Evolutionary conservation across 75 land plant genomes (phyloP), one percentile per base, ranked within the genome.

Genomic region (Pinus albicaulis): DNA sequence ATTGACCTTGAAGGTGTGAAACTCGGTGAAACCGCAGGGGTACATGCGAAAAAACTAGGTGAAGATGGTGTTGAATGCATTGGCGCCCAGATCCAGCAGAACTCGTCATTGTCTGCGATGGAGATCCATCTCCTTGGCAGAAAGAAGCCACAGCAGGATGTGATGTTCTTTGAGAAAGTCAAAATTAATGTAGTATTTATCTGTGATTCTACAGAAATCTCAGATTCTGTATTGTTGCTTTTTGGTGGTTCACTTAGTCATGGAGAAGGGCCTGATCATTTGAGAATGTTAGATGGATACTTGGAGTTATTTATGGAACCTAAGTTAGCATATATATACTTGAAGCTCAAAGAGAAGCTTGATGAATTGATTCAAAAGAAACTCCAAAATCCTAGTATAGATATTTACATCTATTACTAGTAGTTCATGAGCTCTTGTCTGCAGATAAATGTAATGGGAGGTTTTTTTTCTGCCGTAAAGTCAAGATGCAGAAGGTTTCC

Each of bases 111-210:
- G n/a, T n/a, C n/a, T n/a, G n/a, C n/a, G n/a, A n/a, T n/a, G n/a
- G n/a, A n/a, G n/a, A n/a, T n/a, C n/a, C n/a, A n/a, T n/a, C n/a
- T n/a, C n/a, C n/a, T n/a, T n/a, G n/a, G n/a, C n/a, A n/a, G n/a
- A n/a, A n/a, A n/a, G n/a, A n/a, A n/a, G n/a, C n/a, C n/a, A n/a
- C n/a, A n/a, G n/a, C n/a, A n/a, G n/a, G n/a, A n/a, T n/a, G n/a
- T 98, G 24, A 89, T 92, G 25, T 98, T 94, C 87, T 91, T 89
- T 83, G 99, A 95, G 71, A 98, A 98, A 81, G 86, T 98, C 64
- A 98, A 92, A 86, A 92, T 89, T n/a, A 89, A 90, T 73, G 78
- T 85, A 63, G 95, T 98, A 24, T 88, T 91, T 71, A 79, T 98
- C 23, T 92, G 93, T 11, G 99, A 98, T 80, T 88, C 98, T 41